Evolutionary conservation across 768 basidiomycete species (phyloP).

Genomic region (Collybiopsis luxurians): DNA sequence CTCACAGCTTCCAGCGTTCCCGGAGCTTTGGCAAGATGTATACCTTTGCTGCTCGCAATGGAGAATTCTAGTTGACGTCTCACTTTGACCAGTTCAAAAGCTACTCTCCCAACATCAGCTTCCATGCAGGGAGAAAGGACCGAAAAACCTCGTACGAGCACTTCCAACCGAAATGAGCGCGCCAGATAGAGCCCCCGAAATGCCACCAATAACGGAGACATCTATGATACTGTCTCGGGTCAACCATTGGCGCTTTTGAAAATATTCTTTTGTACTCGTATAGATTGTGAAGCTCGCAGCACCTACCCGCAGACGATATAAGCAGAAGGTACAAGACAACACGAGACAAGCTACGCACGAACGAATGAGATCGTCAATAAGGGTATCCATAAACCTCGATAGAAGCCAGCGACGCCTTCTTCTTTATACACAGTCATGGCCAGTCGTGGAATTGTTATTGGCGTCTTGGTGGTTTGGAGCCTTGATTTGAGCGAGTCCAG

Average conservation of each 20-base stretch:
- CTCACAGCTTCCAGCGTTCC: constrained; percentile 74
- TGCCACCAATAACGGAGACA: constrained; percentile 73
- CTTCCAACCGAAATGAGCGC: constrained; percentile 87
- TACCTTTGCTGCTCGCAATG: constrained; percentile 79
- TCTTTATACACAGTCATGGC: constrained; percentile 75
- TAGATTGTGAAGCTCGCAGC: constrained; percentile 93
- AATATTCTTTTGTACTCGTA: constrained; percentile 75
- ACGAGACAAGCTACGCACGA: constrained; percentile 54
- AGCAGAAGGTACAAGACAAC: constrained; percentile 7
- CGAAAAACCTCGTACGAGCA: constrained; percentile 53
- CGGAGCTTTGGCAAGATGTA: constrained; percentile 72
- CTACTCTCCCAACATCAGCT: constrained; percentile 25
- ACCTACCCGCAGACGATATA: constrained; percentile 39
- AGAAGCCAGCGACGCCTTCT: constrained; percentile 88
- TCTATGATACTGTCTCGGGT: constrained; percentile 59
- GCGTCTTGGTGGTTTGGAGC: constrained; percentile 79
- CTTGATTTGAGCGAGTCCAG: constrained; percentile 95
- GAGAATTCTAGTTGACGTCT: constrained; percentile 90
- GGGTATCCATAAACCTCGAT: constrained; percentile 88
- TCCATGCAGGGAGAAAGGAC: constrained; percentile 28
- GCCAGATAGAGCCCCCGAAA: constrained; percentile 87
- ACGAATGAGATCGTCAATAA: constrained; percentile 95
- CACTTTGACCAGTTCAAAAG: constrained; percentile 96
- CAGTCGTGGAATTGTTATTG: constrained; percentile 69
- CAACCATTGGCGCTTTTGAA: constrained; percentile 57